phyloP scores from a whole-genome alignment of 345 rosid species.

The Conringia planisiliqua region DNA sequence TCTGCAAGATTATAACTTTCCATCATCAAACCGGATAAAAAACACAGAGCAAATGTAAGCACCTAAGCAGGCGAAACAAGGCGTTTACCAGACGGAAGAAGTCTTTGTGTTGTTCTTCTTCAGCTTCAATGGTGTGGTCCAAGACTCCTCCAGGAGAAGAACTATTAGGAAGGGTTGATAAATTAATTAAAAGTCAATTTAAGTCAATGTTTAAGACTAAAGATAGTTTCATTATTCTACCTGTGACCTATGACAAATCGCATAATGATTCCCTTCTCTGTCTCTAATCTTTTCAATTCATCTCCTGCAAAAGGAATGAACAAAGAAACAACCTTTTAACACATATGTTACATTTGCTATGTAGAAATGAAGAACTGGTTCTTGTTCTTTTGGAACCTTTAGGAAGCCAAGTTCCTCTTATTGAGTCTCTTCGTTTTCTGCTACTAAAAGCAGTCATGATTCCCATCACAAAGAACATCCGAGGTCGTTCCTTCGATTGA shows the following conservation, averaged over 20 bases:
- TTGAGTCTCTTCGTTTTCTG: constrained; percentile 73
- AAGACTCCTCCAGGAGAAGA: constrained; percentile 63
- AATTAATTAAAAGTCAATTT: constrained; percentile 7
- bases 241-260: constrained; percentile 86
- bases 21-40: too few species aligned
- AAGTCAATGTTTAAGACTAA: constrained; percentile 62
- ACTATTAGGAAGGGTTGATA: not conserved
- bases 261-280: constrained; percentile 73
- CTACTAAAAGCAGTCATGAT: constrained; percentile 92
- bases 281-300: constrained; percentile 66
- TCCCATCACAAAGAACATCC: constrained; percentile 78
- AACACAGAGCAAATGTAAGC: too few species aligned
- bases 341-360: not conserved
- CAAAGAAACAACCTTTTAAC: constrained; percentile 10
- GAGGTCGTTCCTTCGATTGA: constrained; percentile 52
- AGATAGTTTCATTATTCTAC: constrained; percentile 53
- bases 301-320: constrained; percentile 44
- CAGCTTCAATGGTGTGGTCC: constrained; percentile 64
- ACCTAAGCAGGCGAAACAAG: not conserved
- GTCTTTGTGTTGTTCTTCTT: constrained; percentile 62
- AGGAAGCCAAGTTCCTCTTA: constrained; percentile 81
- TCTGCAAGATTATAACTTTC: constrained; percentile 31
- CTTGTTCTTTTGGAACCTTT: constrained; percentile 46
- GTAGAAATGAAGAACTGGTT: not conserved
- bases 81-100: constrained; percentile 60